Evolutionary conservation across 805 yeast genomes (phyloP).

Genomic region (Schwanniomyces yamadae): DNA sequence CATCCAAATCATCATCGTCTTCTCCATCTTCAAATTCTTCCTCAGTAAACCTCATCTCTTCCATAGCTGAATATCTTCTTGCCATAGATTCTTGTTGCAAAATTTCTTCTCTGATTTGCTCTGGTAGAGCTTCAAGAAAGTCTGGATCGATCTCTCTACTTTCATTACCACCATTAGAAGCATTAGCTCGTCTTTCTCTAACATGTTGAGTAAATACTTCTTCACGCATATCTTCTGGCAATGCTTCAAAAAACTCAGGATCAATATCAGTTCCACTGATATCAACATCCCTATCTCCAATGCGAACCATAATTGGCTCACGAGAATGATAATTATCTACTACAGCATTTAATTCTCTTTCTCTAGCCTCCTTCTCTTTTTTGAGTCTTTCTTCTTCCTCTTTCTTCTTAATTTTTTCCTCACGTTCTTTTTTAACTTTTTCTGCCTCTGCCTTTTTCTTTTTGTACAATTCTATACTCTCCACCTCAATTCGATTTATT

Average conservation of each 20-base stretch:
- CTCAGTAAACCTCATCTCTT: slow-evolving; percentile 20
- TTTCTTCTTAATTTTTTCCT: slow-evolving; percentile 27
- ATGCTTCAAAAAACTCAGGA: slow-evolving; percentile 83
- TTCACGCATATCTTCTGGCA: slow-evolving; percentile 90
- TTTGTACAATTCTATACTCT: slow-evolving; percentile 42
- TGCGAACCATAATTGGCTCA: slow-evolving; percentile 63
- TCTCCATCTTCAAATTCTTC: slow-evolving; percentile 17
- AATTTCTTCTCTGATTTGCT: slow-evolving; percentile 59
- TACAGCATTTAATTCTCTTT: slow-evolving; percentile 19
- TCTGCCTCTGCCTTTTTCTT: slow-evolving; percentile 30
- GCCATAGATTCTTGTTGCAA: slow-evolving; percentile 55
- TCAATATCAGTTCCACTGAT: slow-evolving; percentile 89
- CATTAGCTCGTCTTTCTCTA: slow-evolving; percentile 66
- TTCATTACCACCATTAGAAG: slow-evolving; percentile 41
- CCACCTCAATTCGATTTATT: slow-evolving; percentile 47
- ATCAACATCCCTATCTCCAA: slow-evolving; percentile 79
- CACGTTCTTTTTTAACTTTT: slow-evolving; percentile 21
- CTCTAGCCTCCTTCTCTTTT: slow-evolving; percentile 27
- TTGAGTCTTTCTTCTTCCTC: slow-evolving; percentile 29
- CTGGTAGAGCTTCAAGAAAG: slow-evolving; percentile 79
- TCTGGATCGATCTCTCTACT: slow-evolving; percentile 74
- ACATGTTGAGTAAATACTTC: slow-evolving; percentile 87
- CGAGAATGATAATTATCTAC: slow-evolving; percentile 13
- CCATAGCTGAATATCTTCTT: slow-evolving; percentile 31
- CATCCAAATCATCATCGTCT: slow-evolving; percentile 11